Conservation (phyloP, 768 basidiomycete species). For the Cyathus striatus region DNA sequence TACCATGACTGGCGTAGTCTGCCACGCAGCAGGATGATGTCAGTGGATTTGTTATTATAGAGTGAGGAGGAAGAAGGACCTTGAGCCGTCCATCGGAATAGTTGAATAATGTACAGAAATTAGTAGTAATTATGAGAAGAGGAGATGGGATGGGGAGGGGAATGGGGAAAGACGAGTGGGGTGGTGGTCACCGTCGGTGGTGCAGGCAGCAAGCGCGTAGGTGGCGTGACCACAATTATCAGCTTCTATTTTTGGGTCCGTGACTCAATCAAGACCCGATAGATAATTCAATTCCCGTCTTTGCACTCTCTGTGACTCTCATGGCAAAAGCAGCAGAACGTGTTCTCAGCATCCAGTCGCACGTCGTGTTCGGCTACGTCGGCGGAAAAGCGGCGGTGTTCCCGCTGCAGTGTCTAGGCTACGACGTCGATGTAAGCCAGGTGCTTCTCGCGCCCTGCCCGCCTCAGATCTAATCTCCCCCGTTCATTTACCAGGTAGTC, state of each 20-base stretch:
- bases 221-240: too few species aligned
- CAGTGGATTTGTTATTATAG: background rate
- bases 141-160: too few species aligned
- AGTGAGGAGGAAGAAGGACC: too few species aligned
- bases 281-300: too few species aligned
- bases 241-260: too few species aligned
- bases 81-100: background rate
- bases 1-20: conserved; percentile 86
- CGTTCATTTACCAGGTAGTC: conserved; percentile 48
- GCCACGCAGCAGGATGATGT: conserved; percentile 2
- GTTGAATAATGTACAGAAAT: background rate
- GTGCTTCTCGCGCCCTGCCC: conserved; percentile 8
- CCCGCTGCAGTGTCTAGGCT: conserved; percentile 82
- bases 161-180: too few species aligned
- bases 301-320: too few species aligned
- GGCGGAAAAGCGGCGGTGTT: conserved; percentile 81
- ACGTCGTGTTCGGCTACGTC: conserved; percentile 92
- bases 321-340: conserved; percentile 31
- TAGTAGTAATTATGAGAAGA: too few species aligned
- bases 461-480: background rate
- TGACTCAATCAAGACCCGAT: too few species aligned
- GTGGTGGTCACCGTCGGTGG: too few species aligned
- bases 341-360: conserved; percentile 88
- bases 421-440: conserved; percentile 93
- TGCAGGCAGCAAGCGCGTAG: too few species aligned